Conservation (phyloP, 2,329 filamentous ascomycete species). For the Colletotrichum sp. region DNA sequence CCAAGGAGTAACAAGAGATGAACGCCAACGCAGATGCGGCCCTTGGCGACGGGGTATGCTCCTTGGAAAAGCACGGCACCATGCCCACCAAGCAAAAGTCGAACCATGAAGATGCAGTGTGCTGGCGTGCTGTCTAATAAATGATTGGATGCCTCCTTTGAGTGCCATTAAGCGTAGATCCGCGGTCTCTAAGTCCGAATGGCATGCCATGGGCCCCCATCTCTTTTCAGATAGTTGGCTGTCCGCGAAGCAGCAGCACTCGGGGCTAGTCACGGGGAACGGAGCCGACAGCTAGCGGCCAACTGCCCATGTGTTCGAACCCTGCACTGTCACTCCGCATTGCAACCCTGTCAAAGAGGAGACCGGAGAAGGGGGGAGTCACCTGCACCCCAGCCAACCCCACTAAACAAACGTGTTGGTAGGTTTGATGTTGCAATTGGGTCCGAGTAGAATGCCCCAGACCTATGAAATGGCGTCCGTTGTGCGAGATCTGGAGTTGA, state of each 20-base stretch:
- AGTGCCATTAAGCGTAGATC: not conserved
- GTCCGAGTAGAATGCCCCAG: not conserved
- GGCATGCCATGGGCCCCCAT: not conserved
- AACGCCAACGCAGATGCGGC: not conserved
- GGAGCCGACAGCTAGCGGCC: not conserved
- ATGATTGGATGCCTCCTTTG: not conserved
- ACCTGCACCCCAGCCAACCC: not conserved
- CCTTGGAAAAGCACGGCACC: not conserved
- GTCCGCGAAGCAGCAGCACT: not conserved
- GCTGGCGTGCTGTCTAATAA: not conserved
- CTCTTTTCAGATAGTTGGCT: not conserved
- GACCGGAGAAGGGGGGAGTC: not conserved
- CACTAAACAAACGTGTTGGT: not conserved
- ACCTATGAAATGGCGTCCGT: not conserved
- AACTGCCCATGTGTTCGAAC: not conserved
- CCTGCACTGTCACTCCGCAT: slow-evolving; percentile 4
- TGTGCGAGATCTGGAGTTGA: not conserved
- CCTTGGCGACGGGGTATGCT: not conserved
- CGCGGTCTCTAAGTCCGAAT: not conserved
- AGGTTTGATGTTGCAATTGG: not conserved
- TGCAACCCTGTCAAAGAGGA: not conserved
- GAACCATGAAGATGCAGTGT: not conserved
- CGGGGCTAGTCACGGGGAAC: not conserved
- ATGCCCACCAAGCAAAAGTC: not conserved
- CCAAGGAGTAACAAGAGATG: slow-evolving; percentile 3